Base-by-base conservation (phyloP, 2,329 filamentous ascomycete species). In the Colletotrichum australisinense region DNA sequence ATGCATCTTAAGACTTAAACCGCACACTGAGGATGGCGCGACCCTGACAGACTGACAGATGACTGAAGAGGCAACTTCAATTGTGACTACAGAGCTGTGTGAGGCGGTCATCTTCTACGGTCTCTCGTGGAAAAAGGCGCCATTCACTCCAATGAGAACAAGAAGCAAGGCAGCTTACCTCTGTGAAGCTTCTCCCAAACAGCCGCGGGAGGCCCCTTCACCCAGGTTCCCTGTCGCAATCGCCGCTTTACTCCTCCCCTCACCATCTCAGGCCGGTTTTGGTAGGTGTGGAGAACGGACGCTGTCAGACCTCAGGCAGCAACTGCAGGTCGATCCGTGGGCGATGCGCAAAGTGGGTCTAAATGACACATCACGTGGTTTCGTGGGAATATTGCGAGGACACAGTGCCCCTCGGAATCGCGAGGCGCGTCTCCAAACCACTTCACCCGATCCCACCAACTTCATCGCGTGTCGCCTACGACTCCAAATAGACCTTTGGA, bases 371-470 rank as follows among this genome's bases (percentile, higher is more conserved):
- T 85, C 84, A 85, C 84, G 84, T 85, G 84, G 79, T 81, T 83
- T 83, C 84, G 84, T 81, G 84, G 78, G 78, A 78, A 81, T 78
- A 79, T 85, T 82, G 83, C 80, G 82, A 78, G 74, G 75, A 76
- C 77, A 79, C 79, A 76, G 77, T 77, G 77, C 60, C 60, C 56
- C 63, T 42, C 69, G 49, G 30, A 62, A 65, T 77, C 78, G 80
- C 80, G 78, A 81, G 78, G 80, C 84, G 84, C 84, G 84, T 85
- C 82, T 83, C 80, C 82, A 82, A 76, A 78, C 79, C 78, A 83
- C 82, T 76, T 83, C 81, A 81, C 79, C 77, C 77, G 79, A 81
- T 80, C 77, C 81, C 83, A 83, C 73, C 73, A 75, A 74, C 72
- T 73, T 69, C 68, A 69, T 52, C 65, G 22, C 46, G 71, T 73